A percentile compares a stretch with the other conserved stretches of the same genome.
phyloP scores from a whole-genome alignment of 2,329 filamentous ascomycete species.

The Bipolaris oryzae region DNA sequence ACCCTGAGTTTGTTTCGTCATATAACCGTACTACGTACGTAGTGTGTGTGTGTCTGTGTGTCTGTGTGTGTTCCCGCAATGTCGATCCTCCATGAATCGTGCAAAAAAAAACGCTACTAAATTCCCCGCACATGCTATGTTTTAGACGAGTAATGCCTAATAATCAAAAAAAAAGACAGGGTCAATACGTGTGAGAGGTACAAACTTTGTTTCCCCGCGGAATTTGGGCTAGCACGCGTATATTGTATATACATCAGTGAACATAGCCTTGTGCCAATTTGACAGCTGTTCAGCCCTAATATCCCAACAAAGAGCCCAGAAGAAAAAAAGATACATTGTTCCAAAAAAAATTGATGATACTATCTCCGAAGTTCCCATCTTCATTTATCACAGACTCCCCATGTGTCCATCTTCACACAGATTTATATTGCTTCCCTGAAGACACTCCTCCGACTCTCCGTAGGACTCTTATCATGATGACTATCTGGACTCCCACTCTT shows the following conservation, averaged over 20 bases:
- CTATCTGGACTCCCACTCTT: conserved; percentile 42
- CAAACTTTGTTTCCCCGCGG: not conserved
- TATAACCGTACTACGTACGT: too few species aligned
- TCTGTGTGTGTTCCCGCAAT: not conserved
- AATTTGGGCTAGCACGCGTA: too few species aligned
- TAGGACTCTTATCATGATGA: conserved; percentile 63
- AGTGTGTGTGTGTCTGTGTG: too few species aligned
- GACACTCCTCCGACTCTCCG: conserved; percentile 68
- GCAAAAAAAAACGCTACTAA: not conserved
- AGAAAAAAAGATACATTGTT: not conserved
- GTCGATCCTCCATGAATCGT: not conserved
- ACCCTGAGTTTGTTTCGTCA: not conserved
- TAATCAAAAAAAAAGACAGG: not conserved
- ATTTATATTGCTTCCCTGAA: conserved; percentile 70
- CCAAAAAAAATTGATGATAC: not conserved
- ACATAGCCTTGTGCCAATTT: not conserved
- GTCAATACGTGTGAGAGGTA: not conserved
- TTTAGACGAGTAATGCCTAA: not conserved
- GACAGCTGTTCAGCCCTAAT: not conserved
- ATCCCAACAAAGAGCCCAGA: not conserved
- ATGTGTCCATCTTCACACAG: too few species aligned
- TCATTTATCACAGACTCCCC: not conserved
- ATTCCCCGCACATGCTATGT: not conserved
- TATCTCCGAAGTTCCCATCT: not conserved
- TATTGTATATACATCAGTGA: not conserved